These are phyloP conservation scores for Pseudocercospora pini-densiflorae DNA, from an alignment of 2,329 filamentous ascomycete genomes.

Conservation along the genomic window DNA sequence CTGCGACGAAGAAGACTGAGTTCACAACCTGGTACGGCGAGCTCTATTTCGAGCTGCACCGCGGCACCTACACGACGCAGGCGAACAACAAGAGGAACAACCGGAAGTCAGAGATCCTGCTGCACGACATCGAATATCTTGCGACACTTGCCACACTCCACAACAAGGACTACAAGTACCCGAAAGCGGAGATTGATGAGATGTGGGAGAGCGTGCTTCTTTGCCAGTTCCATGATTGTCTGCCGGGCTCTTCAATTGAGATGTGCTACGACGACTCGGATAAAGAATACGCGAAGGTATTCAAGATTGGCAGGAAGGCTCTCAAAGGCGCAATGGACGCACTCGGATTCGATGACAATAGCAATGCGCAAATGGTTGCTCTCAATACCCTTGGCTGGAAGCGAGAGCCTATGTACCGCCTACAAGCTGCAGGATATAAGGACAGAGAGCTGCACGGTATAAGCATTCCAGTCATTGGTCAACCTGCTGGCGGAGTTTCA, in stretches of 20 bases:
- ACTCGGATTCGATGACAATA: constrained; percentile 63
- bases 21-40: constrained; percentile 98
- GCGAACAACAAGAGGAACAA: constrained; percentile 98
- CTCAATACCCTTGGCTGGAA: constrained; percentile 89
- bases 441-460: constrained; percentile 1
- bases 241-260: constrained; percentile 92
- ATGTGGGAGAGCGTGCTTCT: constrained; percentile 95
- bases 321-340: constrained; percentile 70
- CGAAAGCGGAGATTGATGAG: constrained; percentile 88
- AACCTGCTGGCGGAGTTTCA: constrained; percentile 9
- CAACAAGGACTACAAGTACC: constrained; percentile 75
- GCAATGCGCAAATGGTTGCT: constrained; percentile 60
- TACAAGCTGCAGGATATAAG: constrained; percentile 4
- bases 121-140: constrained; percentile 86
- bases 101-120: constrained; percentile 78
- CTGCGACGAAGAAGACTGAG: constrained; percentile 61
- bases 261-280: constrained; percentile 99
- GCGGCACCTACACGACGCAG: constrained; percentile 89
- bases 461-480: constrained; percentile 19
- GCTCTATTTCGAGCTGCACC: constrained; percentile 96
- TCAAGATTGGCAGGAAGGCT: constrained; percentile 73
- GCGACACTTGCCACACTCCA: constrained; percentile 83
- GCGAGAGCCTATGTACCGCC: constrained; percentile 47
- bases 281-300: constrained; percentile 82
- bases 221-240: constrained; percentile 97